Evolutionary conservation across 257 asterid species (phyloP).

Genomic region (Solanum bukasovii): DNA sequence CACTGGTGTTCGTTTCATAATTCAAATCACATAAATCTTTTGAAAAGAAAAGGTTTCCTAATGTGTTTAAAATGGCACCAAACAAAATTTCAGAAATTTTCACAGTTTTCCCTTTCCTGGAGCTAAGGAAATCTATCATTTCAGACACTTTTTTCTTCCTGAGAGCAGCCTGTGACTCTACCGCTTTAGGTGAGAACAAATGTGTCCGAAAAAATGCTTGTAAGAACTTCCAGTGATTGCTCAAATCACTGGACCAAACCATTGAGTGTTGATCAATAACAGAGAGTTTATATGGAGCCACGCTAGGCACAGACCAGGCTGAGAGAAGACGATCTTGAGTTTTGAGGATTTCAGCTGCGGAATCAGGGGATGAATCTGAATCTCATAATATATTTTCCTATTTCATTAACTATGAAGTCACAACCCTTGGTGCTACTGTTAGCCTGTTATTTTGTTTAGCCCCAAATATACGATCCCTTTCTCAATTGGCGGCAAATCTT

Average conservation of each 20-base stretch:
- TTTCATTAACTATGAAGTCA: too few relatives aligned
- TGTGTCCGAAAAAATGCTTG: conserved; percentile 14
- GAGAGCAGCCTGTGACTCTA: conserved; percentile 1
- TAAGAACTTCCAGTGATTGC: conserved; percentile 15
- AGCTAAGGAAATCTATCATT: conserved; percentile 22
- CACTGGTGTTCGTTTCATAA: background rate
- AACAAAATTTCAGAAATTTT: conserved; percentile 8
- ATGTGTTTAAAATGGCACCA: conserved; percentile 21
- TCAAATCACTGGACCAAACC: conserved; percentile 15
- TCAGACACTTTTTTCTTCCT: conserved; percentile 9
- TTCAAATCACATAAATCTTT: conserved; percentile 11
- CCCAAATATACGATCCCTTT: too few relatives aligned
- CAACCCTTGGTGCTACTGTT: too few relatives aligned
- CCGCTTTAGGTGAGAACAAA: conserved; percentile 21
- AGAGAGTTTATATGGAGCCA: background rate
- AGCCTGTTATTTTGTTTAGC: too few relatives aligned
- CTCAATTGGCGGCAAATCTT: too few relatives aligned
- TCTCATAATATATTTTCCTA: too few relatives aligned
- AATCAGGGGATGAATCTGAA: conserved; percentile 18
- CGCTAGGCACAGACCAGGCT: conserved; percentile 16
- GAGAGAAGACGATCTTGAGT: conserved; percentile 20
- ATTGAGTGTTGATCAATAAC: conserved; percentile 15
- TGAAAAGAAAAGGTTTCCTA: conserved; percentile 18
- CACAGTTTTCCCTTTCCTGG: conserved; percentile 9
- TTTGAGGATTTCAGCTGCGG: conserved; percentile 28